Evolutionary conservation across 2,329 filamentous ascomycete genomes (phyloP).

Genomic region (Geosmithia flava): DNA sequence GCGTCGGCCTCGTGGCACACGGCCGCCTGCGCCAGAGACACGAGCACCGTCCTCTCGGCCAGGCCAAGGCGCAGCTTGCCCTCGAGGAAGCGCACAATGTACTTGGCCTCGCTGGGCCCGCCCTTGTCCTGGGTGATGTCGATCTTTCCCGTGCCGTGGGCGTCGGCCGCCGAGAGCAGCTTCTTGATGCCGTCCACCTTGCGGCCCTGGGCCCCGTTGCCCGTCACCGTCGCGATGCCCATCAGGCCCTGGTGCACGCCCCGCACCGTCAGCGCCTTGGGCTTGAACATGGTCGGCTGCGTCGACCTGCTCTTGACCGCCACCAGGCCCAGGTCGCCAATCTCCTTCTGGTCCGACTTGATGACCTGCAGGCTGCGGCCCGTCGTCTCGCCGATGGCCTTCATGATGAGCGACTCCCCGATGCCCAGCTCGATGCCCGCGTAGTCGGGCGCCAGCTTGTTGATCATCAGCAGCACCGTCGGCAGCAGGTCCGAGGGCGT

Average conservation of each 20-base stretch:
- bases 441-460: slow-evolving; percentile 94
- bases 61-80: slow-evolving; percentile 87
- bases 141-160: slow-evolving; percentile 59
- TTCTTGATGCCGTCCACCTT: slow-evolving; percentile 97
- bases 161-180: slow-evolving; percentile 79
- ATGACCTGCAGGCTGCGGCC: slow-evolving; percentile 80
- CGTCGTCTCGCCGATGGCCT: slow-evolving; percentile 89
- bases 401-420: slow-evolving; percentile 97
- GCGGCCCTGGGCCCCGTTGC: slow-evolving; percentile 75
- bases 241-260: slow-evolving; percentile 83
- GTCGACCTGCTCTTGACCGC: slow-evolving; percentile 92
- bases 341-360: slow-evolving; percentile 91
- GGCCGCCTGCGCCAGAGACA: slow-evolving; percentile 80
- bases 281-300: slow-evolving; percentile 97
- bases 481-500: slow-evolving; percentile 80
- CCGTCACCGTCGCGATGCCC: slow-evolving; percentile 74
- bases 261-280: slow-evolving; percentile 75
- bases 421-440: slow-evolving; percentile 96
- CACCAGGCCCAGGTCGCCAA: slow-evolving; percentile 87
- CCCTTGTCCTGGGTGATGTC: slow-evolving; percentile 91
- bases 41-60: slow-evolving; percentile 83
- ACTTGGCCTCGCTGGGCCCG: slow-evolving; percentile 90
- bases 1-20: slow-evolving; percentile 69
- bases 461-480: slow-evolving; percentile 90
- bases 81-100: slow-evolving; percentile 81